Evolutionary conservation across 1,139 yeast species (phyloP).

Genomic region (Magnusiomyces clavatus): DNA sequence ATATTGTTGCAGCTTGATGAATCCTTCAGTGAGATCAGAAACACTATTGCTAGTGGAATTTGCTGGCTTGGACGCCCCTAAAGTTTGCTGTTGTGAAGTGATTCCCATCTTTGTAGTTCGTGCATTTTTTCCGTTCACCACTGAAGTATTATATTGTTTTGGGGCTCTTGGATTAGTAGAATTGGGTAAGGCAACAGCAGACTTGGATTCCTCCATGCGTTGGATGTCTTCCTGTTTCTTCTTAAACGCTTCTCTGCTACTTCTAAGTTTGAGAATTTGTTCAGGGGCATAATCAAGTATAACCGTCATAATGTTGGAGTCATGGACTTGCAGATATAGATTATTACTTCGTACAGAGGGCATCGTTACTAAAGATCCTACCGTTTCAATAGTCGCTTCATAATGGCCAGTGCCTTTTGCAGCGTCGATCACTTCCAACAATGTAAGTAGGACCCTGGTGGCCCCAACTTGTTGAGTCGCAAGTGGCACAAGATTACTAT

Average conservation of each 20-base stretch:
- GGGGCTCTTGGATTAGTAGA: background rate
- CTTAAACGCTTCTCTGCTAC: background rate
- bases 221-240: background rate
- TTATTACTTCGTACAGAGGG: background rate
- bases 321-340: background rate
- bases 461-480: conserved; percentile 46
- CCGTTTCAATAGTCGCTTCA: background rate
- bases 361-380: background rate
- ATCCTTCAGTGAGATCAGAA: conserved; percentile 40
- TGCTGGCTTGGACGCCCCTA: conserved; percentile 19
- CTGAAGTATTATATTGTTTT: background rate
- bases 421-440: conserved; percentile 24
- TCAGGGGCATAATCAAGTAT: background rate
- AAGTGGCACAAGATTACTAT: conserved; percentile 49
- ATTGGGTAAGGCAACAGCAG: background rate
- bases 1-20: conserved; percentile 41
- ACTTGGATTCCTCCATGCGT: background rate
- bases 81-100: background rate
- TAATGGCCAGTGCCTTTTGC: conserved; percentile 10
- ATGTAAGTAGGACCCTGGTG: conserved; percentile 33
- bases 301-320: background rate
- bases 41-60: conserved; percentile 45
- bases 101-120: background rate
- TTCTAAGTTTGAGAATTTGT: background rate
- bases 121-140: background rate